Percentiles rank a stretch among this genome's conserved stretches.
These are phyloP conservation scores for Lasiodiplodia sp. DNA, from an alignment of 2,329 filamentous ascomycete genomes.

Conservation along the genomic window DNA sequence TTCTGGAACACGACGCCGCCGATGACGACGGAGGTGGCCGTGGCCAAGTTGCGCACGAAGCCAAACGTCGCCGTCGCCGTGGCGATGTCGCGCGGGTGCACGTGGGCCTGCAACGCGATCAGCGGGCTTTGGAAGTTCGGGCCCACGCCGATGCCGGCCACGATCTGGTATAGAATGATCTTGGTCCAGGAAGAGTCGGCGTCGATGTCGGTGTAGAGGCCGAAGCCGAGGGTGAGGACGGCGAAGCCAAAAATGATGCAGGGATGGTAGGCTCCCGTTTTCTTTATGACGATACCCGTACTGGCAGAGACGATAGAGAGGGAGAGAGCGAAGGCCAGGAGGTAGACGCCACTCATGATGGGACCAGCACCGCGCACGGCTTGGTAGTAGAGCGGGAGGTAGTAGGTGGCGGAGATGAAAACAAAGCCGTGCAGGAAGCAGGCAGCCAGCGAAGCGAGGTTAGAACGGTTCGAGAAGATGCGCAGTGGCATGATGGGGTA, in stretches of 20 bases:
- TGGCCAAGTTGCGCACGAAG: constrained; percentile 73
- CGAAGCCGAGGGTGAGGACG: constrained; percentile 49
- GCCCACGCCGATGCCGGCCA: constrained; percentile 59
- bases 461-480: constrained; percentile 72
- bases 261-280: constrained; percentile 54
- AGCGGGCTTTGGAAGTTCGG: constrained; percentile 75
- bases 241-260: constrained; percentile 47
- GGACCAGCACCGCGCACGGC: constrained; percentile 72
- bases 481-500: constrained; percentile 80
- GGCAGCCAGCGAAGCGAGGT: constrained; percentile 69
- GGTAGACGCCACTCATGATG: constrained; percentile 75
- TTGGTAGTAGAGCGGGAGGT: constrained; percentile 86
- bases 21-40: constrained; percentile 72
- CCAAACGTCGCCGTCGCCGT: constrained; percentile 71
- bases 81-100: constrained; percentile 70
- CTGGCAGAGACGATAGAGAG: constrained; percentile 68
- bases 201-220: constrained; percentile 47
- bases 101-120: constrained; percentile 71
- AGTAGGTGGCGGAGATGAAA: constrained; percentile 81
- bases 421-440: constrained; percentile 78
- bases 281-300: constrained; percentile 61
- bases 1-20: constrained; percentile 85
- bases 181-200: constrained; percentile 46
- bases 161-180: constrained; percentile 49
- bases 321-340: constrained; percentile 73